A percentile compares a stretch with the other conserved stretches of the same genome.
Conservation (phyloP, 2,329 filamentous ascomycete genomes). For the Venturia effusa region DNA sequence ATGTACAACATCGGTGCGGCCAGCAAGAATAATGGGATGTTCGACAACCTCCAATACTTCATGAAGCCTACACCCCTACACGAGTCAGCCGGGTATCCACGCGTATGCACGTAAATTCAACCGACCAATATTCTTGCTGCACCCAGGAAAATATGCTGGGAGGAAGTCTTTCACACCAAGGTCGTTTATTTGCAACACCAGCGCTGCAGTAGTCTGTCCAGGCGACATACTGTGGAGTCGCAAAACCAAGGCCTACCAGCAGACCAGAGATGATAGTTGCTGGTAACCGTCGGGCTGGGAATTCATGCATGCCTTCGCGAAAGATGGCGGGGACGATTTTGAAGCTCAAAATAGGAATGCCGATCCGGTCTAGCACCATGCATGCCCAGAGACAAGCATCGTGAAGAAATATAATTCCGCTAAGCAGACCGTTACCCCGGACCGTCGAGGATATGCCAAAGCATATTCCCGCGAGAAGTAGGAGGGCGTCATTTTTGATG, state of each 20-base stretch:
- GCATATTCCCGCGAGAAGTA: constrained; percentile 52
- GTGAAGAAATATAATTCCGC: constrained; percentile 62
- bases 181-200: constrained; percentile 26
- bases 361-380: constrained; percentile 20
- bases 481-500: constrained; percentile 32
- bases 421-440: constrained; percentile 78
- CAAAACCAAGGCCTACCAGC: constrained; percentile 54
- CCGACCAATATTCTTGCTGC: constrained; percentile 81
- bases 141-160: constrained; percentile 91
- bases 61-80: constrained; percentile 80
- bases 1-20: constrained; percentile 67
- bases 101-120: constrained; percentile 11
- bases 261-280: constrained; percentile 56
- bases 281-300: constrained; percentile 41
- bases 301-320: constrained; percentile 20
- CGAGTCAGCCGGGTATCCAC: constrained; percentile 12
- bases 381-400: constrained; percentile 27
- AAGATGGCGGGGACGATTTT: not conserved
- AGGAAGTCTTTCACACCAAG: constrained; percentile 64
- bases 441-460: constrained; percentile 66
- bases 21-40: constrained; percentile 78
- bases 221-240: constrained; percentile 63
- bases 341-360: not conserved
- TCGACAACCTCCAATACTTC: constrained; percentile 78
- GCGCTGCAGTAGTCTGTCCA: constrained; percentile 51